Percentiles rank a stretch among this genome's conserved stretches.
These are phyloP conservation scores for Esteya vermicola DNA, from an alignment of 2,329 filamentous ascomycete genomes.

Conservation along the genomic window DNA sequence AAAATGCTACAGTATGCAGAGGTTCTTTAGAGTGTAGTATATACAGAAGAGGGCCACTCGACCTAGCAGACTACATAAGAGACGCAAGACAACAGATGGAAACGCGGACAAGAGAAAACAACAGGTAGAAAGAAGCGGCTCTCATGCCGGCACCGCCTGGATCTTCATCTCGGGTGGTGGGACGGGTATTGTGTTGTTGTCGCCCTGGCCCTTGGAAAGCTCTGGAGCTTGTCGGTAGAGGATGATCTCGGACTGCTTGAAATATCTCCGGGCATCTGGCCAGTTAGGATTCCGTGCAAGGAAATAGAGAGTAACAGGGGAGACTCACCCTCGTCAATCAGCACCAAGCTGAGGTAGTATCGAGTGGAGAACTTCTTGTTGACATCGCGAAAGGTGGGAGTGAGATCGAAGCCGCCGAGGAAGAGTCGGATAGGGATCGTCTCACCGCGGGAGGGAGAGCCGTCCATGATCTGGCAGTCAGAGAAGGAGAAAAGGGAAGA, in stretches of 20 bases:
- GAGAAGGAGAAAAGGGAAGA: not conserved
- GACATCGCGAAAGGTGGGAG: slow-evolving; percentile 95
- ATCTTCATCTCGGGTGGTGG: slow-evolving; percentile 32
- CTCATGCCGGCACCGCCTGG: slow-evolving; percentile 23
- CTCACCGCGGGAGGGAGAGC: slow-evolving; percentile 85
- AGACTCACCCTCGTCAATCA: slow-evolving; percentile 76
- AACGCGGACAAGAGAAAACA: not conserved
- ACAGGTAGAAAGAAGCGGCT: not conserved
- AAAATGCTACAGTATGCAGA: too few species aligned
- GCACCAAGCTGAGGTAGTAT: slow-evolving; percentile 90
- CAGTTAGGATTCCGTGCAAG: slow-evolving; percentile 5
- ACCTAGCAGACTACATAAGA: too few species aligned
- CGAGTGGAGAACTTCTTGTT: slow-evolving; percentile 99
- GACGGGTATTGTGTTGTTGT: slow-evolving; percentile 16
- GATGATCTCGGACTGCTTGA: slow-evolving; percentile 98
- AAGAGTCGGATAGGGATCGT: slow-evolving; percentile 96
- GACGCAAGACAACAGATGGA: not conserved
- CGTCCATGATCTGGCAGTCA: slow-evolving; percentile 75
- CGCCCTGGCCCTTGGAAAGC: slow-evolving; percentile 26
- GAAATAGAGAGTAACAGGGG: not conserved
- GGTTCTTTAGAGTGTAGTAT: not conserved
- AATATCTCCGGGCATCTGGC: slow-evolving; percentile 85
- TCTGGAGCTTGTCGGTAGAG: slow-evolving; percentile 73
- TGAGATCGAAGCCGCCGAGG: slow-evolving; percentile 92
- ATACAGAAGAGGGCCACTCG: too few species aligned